These are phyloP conservation scores for Flaveria brownii DNA, from an alignment of 129 eudicot genomes.

Conservation along the genomic window DNA sequence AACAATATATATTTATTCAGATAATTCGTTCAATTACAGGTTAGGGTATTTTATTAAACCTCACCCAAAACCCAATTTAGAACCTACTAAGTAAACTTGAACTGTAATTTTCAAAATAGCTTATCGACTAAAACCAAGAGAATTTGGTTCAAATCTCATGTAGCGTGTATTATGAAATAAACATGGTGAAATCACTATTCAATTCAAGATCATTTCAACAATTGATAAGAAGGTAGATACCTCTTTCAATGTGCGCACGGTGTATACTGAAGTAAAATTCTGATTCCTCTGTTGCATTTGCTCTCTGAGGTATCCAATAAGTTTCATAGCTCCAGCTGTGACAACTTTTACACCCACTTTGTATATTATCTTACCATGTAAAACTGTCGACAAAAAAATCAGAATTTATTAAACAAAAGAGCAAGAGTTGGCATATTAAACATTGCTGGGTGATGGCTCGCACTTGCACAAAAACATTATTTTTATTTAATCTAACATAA, in stretches of 20 bases:
- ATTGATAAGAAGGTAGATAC: slow-evolving; percentile 34
- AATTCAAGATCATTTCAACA: not conserved
- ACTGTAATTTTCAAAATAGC: not conserved
- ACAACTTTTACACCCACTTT: slow-evolving; percentile 81
- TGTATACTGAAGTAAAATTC: slow-evolving; percentile 62
- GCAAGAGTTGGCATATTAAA: not conserved
- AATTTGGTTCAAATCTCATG: not conserved
- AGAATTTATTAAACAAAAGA: slow-evolving; percentile 11
- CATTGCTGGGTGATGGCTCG: not conserved
- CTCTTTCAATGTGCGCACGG: slow-evolving; percentile 92
- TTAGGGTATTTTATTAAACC: no score
- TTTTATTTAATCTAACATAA: slow-evolving; percentile 9
- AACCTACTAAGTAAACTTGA: no score
- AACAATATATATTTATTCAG: no score
- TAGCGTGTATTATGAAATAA: not conserved
- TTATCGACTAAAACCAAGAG: not conserved
- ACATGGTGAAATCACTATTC: not conserved
- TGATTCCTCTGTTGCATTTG: slow-evolving; percentile 83
- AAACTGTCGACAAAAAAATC: slow-evolving; percentile 46
- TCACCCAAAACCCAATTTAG: no score
- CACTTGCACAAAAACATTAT: not conserved
- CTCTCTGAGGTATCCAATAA: slow-evolving; percentile 87
- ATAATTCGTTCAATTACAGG: no score
- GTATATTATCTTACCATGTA: slow-evolving; percentile 84
- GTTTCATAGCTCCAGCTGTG: slow-evolving; percentile 86